Evolutionary conservation across 2,329 filamentous ascomycete genomes (phyloP).

Genomic region (Ophiocordyceps unilateralis): DNA sequence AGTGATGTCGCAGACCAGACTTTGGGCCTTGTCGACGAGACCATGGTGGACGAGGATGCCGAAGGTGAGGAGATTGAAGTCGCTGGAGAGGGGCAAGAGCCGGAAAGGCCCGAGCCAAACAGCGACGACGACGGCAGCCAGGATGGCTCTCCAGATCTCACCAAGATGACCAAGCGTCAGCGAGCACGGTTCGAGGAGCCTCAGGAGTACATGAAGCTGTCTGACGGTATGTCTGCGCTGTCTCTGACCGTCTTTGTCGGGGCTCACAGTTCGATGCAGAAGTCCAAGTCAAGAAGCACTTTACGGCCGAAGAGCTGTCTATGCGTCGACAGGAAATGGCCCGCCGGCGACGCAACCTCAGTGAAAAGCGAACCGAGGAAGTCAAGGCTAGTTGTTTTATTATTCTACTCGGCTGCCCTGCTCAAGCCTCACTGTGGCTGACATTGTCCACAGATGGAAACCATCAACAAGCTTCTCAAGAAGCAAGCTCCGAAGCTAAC

Average conservation of each 20-base stretch:
- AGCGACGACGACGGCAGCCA: conserved; percentile 28
- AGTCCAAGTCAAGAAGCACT: conserved; percentile 45
- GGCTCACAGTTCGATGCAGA: conserved; percentile 20
- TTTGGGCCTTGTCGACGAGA: conserved; percentile 24
- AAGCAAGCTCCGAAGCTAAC: conserved; percentile 67
- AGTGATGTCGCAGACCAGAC: conserved; percentile 26
- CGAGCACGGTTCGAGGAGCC: conserved; percentile 38
- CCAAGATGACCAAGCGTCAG: conserved; percentile 44
- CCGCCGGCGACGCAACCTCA: conserved; percentile 41
- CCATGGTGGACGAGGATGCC: conserved; percentile 27
- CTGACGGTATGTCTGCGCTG: conserved; percentile 29
- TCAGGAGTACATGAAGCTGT: conserved; percentile 40
- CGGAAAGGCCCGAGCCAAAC: conserved; percentile 20
- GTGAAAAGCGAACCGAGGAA: conserved; percentile 46
- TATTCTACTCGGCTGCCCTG: too few species aligned
- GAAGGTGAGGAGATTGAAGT: conserved; percentile 27
- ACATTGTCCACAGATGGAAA: conserved; percentile 54
- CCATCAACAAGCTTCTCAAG: conserved; percentile 77
- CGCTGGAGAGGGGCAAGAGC: conserved; percentile 22
- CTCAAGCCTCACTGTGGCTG: too few species aligned
- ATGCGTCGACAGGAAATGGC: conserved; percentile 48
- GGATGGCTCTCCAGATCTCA: conserved; percentile 33
- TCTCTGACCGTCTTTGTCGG: neutral
- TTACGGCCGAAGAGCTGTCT: conserved; percentile 43
- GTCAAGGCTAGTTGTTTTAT: conserved; percentile 32